These are phyloP conservation scores for Warburgia ugandensis DNA, from an alignment of 164 flowering plant species.

Conservation along the genomic window DNA sequence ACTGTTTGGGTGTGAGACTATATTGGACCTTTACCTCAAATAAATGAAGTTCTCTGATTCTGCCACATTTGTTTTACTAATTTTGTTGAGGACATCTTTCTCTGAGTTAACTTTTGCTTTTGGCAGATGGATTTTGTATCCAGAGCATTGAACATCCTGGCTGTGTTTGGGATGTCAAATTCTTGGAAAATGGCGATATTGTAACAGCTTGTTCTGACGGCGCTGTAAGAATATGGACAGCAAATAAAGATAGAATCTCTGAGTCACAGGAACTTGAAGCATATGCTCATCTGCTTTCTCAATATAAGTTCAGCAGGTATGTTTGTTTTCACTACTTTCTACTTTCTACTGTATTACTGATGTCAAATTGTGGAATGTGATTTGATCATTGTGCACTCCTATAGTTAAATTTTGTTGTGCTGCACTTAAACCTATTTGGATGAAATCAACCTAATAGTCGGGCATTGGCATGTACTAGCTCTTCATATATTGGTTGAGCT, in stretches of 20 bases:
- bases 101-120: background rate
- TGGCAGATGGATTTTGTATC: conserved; percentile 83
- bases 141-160: conserved; percentile 99
- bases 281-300: conserved; percentile 57
- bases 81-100: background rate
- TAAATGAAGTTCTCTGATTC: no score
- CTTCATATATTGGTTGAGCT: no score
- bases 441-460: no score
- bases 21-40: no score
- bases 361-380: background rate
- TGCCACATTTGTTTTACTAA: background rate
- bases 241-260: conserved; percentile 40
- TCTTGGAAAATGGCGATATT: conserved; percentile 90
- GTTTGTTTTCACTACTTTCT: background rate
- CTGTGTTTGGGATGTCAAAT: conserved; percentile 96
- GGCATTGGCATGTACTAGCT: no score
- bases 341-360: background rate
- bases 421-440: no score
- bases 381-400: no score
- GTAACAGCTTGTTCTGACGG: conserved; percentile 99
- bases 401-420: no score
- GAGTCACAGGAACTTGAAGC: conserved; percentile 49
- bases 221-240: conserved; percentile 77
- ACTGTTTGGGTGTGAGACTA: no score
- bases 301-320: conserved; percentile 71